phyloP scores from a whole-genome alignment of 2,329 filamentous ascomycete genomes.

The Blumeriella jaapii region DNA sequence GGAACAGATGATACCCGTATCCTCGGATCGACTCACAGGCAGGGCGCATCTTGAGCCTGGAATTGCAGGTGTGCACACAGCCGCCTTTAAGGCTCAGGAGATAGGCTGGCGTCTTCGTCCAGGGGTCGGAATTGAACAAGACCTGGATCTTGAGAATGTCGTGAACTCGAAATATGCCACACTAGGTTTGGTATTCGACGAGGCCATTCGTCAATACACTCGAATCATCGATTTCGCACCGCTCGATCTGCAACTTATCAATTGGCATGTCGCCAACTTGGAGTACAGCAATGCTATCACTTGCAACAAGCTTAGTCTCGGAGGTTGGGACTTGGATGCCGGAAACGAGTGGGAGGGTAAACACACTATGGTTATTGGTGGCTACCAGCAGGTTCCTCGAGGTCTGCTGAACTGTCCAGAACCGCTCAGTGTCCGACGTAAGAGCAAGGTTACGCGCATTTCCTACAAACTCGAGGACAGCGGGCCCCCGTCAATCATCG shows the following conservation, averaged over 20 bases:
- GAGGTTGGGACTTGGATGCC: constrained; percentile 92
- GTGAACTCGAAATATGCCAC: constrained; percentile 56
- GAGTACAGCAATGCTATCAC: constrained; percentile 96
- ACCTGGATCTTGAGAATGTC: constrained; percentile 58
- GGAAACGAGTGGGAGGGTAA: constrained; percentile 96
- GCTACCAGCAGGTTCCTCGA: constrained; percentile 86
- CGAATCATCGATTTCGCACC: constrained; percentile 70
- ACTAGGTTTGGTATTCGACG: constrained; percentile 81
- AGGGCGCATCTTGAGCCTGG: constrained; percentile 61
- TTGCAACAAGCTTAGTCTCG: constrained; percentile 74
- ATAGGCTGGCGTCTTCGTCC: constrained; percentile 75
- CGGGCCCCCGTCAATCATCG: constrained; percentile 44
- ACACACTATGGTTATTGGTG: constrained; percentile 86
- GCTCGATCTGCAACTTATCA: constrained; percentile 81
- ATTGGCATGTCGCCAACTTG: constrained; percentile 97
- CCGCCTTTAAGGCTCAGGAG: constrained; percentile 61
- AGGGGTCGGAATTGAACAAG: constrained; percentile 49
- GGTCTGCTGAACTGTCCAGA: constrained; percentile 70
- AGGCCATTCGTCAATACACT: constrained; percentile 81
- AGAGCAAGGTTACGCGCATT: constrained; percentile 61
- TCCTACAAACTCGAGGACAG: constrained; percentile 42
- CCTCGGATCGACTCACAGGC: constrained; percentile 59
- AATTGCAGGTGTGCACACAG: constrained; percentile 56
- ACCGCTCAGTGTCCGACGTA: constrained; percentile 65
- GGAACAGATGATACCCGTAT: constrained; percentile 49